Evolutionary conservation across 2,329 filamentous ascomycete species (phyloP), one percentile per base, ranked within the genome.

Genomic region (Curvularia spicifera): DNA sequence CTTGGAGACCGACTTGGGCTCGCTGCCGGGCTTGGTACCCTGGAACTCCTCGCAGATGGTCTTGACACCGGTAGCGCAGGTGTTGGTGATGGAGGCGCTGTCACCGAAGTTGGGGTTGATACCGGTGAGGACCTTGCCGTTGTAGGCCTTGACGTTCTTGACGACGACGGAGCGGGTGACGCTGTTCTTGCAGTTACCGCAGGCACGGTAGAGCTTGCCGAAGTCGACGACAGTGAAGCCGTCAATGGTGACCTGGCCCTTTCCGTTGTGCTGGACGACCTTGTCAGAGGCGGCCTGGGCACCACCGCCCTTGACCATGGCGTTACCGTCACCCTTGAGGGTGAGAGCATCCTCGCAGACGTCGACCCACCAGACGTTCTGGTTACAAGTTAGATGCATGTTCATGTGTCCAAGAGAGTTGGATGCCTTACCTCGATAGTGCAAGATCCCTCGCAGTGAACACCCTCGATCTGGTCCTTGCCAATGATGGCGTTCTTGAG

Each of bases 401-500:
- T 51, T 33, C 5, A 24, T 28, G 28, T 12, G 3, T 9, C 5
- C 5, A 26, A 31, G 13, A 33, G n/a, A 43, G 29, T 24, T 24
- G 10, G 8, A 31, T 31, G 7, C 43, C 39, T 33, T 51, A 51
- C 49, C 55, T 76, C 76, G 33, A 83, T 72, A 28, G 79, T 81
- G 73, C 82, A 83, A 5, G 51, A 57, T 79, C 82, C 71, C 83
- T 60, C 47, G 52, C 64, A 67, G 60, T 67, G 64, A 22, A 67
- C 52, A 40, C 64, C 64, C 56, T 67, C 83, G 26, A 79, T 77
- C 67, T 84, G 79, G 60, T 80, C 78, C 49, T 78, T 76, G 22
- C 83, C 83, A 56, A 85, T 85, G 73, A 85, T 85, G 71, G 80
- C 83, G 69, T 85, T 85, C 68, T 79, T 80, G 42, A 85, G 74